Evolutionary conservation across 257 asterid genomes (phyloP), one percentile per base, ranked within the genome.

Genomic region (Gynochthodes officinalis): DNA sequence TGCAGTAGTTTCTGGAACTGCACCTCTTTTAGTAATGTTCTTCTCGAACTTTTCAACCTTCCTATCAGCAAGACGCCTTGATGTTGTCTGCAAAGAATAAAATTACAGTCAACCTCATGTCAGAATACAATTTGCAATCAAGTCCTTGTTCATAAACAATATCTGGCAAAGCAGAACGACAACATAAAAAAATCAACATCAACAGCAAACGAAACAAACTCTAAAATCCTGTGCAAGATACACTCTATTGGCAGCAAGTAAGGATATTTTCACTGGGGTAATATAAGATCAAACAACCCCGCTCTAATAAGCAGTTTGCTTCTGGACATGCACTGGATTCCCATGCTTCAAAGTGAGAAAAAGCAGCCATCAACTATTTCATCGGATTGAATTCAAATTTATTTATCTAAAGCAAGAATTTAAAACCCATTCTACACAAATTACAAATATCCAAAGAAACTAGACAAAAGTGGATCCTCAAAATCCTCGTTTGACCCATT

Each of bases 11-110:
- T 94, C 98, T 4, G 92, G 88, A 64, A 94, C 91, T 16, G 88
- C 77, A 75, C 98, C 99, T 23, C 99, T 83, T 78, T 71, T 91
- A 60, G 96, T 90, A 32, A 94, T 90, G 77, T 94, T 94, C 90
- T 92, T 94, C 84, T 94, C 93, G 71, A 94, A 94, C 84, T 49
- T 94, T 91, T 85, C 93, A 8, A 90, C 77, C 86, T 94, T 94
- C 88, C 95, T 89, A 75, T 78, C 91, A 59, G 97, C 91, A 69
- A 94, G 87, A 83, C 97, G 93, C 89, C 86, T 88, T 67, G 99
- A 88, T 49, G 96, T 92, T 67, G 98, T 94, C 99, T 94, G 86
- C 25, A 70, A 8, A 72, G 35, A 43, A 58, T 27, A 71, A 39
- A 35, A 59, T 27, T n/a, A 59, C 32, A 30, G 40, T 59, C n/a